These are phyloP conservation scores for Syzygium syzygioides DNA, from an alignment of 441 rosid genomes.

Conservation along the genomic window DNA sequence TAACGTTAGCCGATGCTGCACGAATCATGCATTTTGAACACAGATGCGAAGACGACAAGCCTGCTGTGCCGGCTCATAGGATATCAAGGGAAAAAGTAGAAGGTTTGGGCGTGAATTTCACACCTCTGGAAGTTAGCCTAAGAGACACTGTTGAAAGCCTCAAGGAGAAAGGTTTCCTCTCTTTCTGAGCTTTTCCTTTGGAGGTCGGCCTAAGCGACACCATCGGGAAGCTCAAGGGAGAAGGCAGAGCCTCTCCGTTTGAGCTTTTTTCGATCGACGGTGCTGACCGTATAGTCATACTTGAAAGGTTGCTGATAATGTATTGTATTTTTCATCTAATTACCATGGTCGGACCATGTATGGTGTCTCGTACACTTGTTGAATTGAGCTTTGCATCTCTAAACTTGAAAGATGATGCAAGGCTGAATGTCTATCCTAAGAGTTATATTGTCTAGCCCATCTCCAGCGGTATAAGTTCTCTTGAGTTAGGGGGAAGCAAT, in stretches of 20 bases:
- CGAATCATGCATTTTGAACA: neutral
- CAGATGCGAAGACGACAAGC: conserved; percentile 13
- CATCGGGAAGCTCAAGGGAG: neutral
- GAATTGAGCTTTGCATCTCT: neutral
- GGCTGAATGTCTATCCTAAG: neutral
- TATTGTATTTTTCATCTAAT: neutral
- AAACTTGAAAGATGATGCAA: neutral
- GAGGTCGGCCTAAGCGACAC: neutral
- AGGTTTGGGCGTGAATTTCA: conserved; percentile 28
- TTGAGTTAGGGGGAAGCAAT: neutral
- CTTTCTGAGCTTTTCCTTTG: neutral
- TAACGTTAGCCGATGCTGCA: neutral
- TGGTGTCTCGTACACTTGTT: neutral
- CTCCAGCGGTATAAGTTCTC: neutral
- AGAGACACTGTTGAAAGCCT: conserved; percentile 32
- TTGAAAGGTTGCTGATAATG: neutral
- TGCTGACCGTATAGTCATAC: neutral
- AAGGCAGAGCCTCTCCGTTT: neutral
- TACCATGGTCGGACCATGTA: neutral
- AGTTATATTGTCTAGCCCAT: neutral
- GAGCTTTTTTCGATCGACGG: neutral
- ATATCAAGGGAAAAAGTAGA: conserved; percentile 24
- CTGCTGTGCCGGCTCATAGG: neutral
- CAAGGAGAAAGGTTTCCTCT: conserved; percentile 32
- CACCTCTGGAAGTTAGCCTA: conserved; percentile 21